Evolutionary conservation across 192 early-diverging fungal species (phyloP).

Genomic region (Thoreauomyces humboldtii): DNA sequence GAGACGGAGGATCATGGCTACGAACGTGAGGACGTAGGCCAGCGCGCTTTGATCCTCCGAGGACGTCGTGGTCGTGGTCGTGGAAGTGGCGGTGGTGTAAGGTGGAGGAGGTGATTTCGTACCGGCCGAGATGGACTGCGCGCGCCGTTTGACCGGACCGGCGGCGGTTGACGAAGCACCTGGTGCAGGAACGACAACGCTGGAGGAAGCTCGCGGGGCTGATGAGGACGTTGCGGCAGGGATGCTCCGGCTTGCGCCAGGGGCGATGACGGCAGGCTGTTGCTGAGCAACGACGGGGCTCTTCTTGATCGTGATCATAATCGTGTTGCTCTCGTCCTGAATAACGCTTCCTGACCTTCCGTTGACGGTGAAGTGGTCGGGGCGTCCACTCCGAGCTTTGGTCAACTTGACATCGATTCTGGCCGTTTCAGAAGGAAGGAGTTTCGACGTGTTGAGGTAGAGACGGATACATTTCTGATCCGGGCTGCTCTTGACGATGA

Average conservation of each 20-base stretch:
- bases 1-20: slow-evolving; percentile 24
- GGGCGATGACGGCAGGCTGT: no score
- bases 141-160: background rate
- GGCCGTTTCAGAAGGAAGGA: background rate
- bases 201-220: no score
- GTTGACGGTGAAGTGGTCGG: background rate
- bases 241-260: no score
- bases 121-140: background rate
- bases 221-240: no score
- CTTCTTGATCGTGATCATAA: slow-evolving; percentile 9
- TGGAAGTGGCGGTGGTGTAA: background rate
- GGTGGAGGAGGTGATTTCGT: no score
- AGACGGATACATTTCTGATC: slow-evolving; percentile 5
- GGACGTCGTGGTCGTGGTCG: background rate
- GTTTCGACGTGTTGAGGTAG: background rate
- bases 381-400: slow-evolving; percentile 6
- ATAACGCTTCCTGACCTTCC: background rate
- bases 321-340: background rate
- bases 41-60: background rate
- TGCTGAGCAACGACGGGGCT: no score
- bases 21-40: background rate
- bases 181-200: background rate
- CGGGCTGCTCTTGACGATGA: background rate
- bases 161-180: background rate
- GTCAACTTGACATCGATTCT: slow-evolving; percentile 2